Percentiles rank a stretch among this genome's conserved stretches.
These are phyloP conservation scores for Mycena chlorophos DNA, from an alignment of 768 basidiomycete genomes.

Conservation along the genomic window DNA sequence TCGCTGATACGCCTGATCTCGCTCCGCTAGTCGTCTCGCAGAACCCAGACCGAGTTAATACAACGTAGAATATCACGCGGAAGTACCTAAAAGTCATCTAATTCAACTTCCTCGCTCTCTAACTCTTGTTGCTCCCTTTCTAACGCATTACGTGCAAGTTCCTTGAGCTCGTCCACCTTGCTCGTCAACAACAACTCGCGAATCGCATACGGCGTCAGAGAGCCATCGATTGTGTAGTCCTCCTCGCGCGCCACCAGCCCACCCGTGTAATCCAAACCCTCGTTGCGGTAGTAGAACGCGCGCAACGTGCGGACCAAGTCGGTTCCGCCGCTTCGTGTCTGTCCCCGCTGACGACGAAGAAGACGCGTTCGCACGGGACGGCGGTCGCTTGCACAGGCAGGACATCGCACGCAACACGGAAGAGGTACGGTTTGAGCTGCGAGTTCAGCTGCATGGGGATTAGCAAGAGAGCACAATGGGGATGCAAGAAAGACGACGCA, in stretches of 20 bases:
- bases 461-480: not conserved
- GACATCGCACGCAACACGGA: not conserved
- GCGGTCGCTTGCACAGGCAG: not conserved
- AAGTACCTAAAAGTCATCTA: too few species aligned
- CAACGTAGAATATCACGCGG: too few species aligned
- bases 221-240: not conserved
- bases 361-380: not conserved
- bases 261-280: not conserved
- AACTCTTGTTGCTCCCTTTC: not conserved
- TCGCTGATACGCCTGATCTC: too few species aligned
- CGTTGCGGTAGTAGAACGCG: not conserved
- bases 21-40: too few species aligned
- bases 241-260: not conserved
- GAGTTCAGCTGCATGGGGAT: not conserved
- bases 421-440: not conserved
- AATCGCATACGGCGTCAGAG: not conserved
- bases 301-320: not conserved
- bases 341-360: not conserved
- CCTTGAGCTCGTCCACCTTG: not conserved
- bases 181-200: not conserved
- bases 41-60: too few species aligned
- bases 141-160: not conserved
- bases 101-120: too few species aligned
- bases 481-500: conserved; percentile 9
- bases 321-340: not conserved